A percentile compares a stretch with the other conserved stretches of the same genome.
phyloP scores from a whole-genome alignment of 495 filamentous ascomycete genomes.

The Bacidia rubella region DNA sequence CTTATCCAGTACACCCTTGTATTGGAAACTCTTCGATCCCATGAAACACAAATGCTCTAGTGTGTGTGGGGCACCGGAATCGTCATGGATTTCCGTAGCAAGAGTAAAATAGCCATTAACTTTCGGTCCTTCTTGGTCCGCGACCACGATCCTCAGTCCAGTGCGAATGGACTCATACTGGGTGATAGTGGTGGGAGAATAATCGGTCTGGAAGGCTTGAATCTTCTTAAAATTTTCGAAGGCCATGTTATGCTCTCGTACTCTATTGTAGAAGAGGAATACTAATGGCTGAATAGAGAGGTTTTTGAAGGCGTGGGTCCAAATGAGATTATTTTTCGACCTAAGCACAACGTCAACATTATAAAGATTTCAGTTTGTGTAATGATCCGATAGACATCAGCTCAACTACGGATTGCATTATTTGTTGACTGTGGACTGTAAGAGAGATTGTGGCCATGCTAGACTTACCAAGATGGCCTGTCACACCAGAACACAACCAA shows the following conservation, averaged over 20 bases:
- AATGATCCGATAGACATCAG: too few species aligned
- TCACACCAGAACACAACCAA: too few species aligned
- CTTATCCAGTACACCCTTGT: constrained; percentile 91
- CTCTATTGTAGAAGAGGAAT: background rate
- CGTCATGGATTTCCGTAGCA: constrained; percentile 94
- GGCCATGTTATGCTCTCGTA: too few species aligned
- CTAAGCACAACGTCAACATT: background rate
- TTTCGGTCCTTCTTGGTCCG: constrained; percentile 85
- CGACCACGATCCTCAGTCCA: constrained; percentile 85
- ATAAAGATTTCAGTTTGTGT: too few species aligned
- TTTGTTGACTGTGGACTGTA: too few species aligned
- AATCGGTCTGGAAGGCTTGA: constrained; percentile 76
- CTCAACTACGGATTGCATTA: too few species aligned
- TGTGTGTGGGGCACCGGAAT: constrained; percentile 90
- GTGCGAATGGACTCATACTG: constrained; percentile 81
- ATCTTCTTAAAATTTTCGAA: constrained; percentile 77
- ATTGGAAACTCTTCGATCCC: constrained; percentile 87
- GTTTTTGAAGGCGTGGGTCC: background rate
- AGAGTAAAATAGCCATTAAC: constrained; percentile 88
- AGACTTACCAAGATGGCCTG: too few species aligned
- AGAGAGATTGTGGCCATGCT: too few species aligned
- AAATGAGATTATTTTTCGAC: background rate
- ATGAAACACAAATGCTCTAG: constrained; percentile 95
- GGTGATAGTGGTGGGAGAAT: constrained; percentile 69
- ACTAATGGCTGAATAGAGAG: background rate